Evolutionary conservation across 129 eudicot genomes (phyloP), one percentile per base, ranked within the genome.

Genomic region (Escallonia rubra): DNA sequence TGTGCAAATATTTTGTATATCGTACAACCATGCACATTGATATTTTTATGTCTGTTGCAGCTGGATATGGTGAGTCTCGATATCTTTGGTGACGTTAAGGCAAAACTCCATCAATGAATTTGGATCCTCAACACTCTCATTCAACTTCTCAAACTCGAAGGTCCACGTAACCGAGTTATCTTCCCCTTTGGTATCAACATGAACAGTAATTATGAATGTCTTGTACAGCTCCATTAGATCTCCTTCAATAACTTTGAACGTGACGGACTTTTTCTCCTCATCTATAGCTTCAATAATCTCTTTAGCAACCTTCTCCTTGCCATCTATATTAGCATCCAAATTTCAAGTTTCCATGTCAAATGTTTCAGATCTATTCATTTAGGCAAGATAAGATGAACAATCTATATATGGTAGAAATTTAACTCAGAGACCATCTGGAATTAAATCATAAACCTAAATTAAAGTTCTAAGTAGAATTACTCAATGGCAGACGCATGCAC

Each of bases 241-340:
- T 65, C 84, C 84, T 69, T 61, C 80, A 11, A 69, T 53, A 4
- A 79, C 61, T 47, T 71, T 74, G 77, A 64, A 70, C 49, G 41
- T 79, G 7, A 74, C 59, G 2, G 68, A 69, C 54, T 79, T 70
- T 41, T 70, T 79, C 23, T 79, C 73, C 39, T 79, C 80, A 6
- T 79, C 84, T 34, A 79, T 54, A 4, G 79, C 68, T 73, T 73
- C 83, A 2, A 73, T 55, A 10, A 73, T 57, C 54, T 66, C 71
- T 41, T 67, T 78, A 3, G 75, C 72, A 15, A 47, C 74, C 44
- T 48, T 52, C 43, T 73, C 41, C 45, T 73, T 61, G 38, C 83
- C 83, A 16, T 67, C 83, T 78, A 23, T 6, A 14, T 23, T 15
- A 23, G 34, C 34, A 23, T 1, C 34, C 34, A 23, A 23, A 23